Conservation (phyloP, 202 grass and related monocot genomes). For the Cymbopogon flexuosus region DNA sequence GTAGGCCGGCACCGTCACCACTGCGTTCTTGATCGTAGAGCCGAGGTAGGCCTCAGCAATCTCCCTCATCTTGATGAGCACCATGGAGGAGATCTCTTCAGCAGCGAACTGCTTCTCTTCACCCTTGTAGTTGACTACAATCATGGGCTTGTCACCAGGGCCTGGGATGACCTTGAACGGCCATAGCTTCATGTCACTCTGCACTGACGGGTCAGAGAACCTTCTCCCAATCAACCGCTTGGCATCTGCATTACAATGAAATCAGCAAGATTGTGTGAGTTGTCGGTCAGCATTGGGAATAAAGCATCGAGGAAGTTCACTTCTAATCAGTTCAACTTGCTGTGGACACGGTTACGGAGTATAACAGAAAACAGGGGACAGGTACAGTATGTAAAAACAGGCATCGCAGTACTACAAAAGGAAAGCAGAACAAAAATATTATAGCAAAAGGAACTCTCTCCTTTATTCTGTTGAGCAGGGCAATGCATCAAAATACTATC, state of each 20-base stretch:
- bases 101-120: slow-evolving; percentile 72
- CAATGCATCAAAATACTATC: too few species aligned
- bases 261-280: slow-evolving; percentile 10
- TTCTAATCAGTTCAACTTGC: not conserved
- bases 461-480: too few species aligned
- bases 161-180: slow-evolving; percentile 81
- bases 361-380: too few species aligned
- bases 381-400: not conserved
- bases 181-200: slow-evolving; percentile 75
- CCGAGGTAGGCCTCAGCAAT: slow-evolving; percentile 80
- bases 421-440: too few species aligned
- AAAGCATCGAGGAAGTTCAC: not conserved
- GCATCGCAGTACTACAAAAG: too few species aligned
- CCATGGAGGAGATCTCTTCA: slow-evolving; percentile 82
- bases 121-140: slow-evolving; percentile 76
- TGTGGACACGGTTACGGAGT: too few species aligned
- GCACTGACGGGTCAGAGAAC: slow-evolving; percentile 62
- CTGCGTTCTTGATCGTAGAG: slow-evolving; percentile 69
- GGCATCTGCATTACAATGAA: slow-evolving; percentile 44
- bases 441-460: too few species aligned
- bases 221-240: slow-evolving; percentile 74
- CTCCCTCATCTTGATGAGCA: slow-evolving; percentile 82
- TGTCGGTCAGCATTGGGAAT: not conserved
- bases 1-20: slow-evolving; percentile 75
- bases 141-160: slow-evolving; percentile 75